Evolutionary conservation across 1,284 basidiomycete species (phyloP).

Genomic region (Tilletia caries): DNA sequence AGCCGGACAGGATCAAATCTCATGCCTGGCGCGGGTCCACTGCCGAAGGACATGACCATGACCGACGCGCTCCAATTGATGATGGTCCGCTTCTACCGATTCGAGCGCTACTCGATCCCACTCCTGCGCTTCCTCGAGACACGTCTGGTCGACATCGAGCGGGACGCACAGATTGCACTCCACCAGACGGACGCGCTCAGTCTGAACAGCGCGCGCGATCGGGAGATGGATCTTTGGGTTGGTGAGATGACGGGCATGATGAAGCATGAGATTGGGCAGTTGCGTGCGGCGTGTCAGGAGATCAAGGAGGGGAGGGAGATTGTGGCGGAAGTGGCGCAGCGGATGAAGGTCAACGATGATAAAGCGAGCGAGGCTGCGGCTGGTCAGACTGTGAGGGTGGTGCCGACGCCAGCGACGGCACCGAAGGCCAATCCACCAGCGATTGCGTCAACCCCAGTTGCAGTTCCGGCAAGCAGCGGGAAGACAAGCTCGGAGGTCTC

Average conservation of each 20-base stretch:
- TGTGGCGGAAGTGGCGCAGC: slow-evolving; percentile 23
- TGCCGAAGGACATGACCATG: slow-evolving; percentile 36
- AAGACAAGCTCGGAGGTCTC: neutral
- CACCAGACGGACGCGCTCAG: slow-evolving; percentile 23
- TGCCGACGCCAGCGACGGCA: neutral
- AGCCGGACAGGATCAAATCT: slow-evolving; percentile 19
- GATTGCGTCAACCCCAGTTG: neutral
- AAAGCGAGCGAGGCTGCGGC: neutral
- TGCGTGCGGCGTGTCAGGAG: slow-evolving; percentile 41
- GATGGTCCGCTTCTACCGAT: slow-evolving; percentile 52
- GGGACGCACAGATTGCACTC: slow-evolving; percentile 43
- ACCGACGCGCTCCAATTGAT: slow-evolving; percentile 47
- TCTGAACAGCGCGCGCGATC: slow-evolving; percentile 21
- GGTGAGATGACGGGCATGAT: slow-evolving; percentile 48
- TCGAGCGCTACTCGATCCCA: slow-evolving; percentile 50
- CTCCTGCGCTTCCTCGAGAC: slow-evolving; percentile 47
- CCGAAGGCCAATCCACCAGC: neutral
- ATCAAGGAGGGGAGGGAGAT: slow-evolving; percentile 38
- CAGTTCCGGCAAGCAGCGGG: too few species aligned
- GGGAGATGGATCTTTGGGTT: slow-evolving; percentile 49
- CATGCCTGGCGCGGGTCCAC: slow-evolving; percentile 33
- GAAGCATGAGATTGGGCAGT: slow-evolving; percentile 49
- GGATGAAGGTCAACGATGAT: neutral
- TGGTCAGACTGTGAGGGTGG: neutral
- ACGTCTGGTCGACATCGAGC: slow-evolving; percentile 47